phyloP scores from a whole-genome alignment of 768 basidiomycete species.

The Dictyophora rubrovolvata region DNA sequence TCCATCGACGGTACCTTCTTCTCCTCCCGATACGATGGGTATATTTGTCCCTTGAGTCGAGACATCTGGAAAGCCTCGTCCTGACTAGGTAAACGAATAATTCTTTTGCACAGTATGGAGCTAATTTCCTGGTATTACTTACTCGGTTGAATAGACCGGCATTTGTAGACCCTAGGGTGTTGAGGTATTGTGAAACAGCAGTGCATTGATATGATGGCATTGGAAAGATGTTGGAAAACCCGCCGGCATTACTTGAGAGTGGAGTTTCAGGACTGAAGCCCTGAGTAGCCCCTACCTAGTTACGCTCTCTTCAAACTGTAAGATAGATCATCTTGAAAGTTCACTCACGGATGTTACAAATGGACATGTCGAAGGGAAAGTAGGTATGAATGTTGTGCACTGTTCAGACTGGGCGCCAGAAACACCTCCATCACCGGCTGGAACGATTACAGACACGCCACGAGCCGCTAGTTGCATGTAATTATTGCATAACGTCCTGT shows the following conservation, averaged over 20 bases:
- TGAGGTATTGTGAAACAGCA: conserved; percentile 22
- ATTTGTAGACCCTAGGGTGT: conserved; percentile 27
- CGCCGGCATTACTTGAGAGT: conserved; percentile 11
- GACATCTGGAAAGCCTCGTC: conserved; percentile 17
- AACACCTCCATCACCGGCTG: conserved; percentile 14
- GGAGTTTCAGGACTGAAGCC: conserved; percentile 11
- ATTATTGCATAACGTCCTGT: conserved; percentile 16
- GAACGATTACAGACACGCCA: conserved; percentile 13
- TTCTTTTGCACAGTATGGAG: background rate
- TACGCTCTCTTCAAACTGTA: background rate
- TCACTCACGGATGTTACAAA: conserved; percentile 7
- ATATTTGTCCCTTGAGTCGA: conserved; percentile 13
- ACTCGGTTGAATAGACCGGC: background rate
- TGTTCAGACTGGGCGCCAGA: conserved; percentile 7
- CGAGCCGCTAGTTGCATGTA: conserved; percentile 19
- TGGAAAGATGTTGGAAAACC: conserved; percentile 14
- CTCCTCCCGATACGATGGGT: conserved; percentile 2
- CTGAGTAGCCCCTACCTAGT: conserved; percentile 12
- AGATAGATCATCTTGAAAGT: background rate
- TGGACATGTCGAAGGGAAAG: conserved; percentile 14
- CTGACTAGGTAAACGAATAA: background rate
- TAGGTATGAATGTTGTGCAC: conserved; percentile 12
- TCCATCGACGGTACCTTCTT: conserved; percentile 10
- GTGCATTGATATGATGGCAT: conserved; percentile 19
- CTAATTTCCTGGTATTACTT: background rate